Base-by-base conservation (phyloP, 306 rosid genomes). In the Quercus parvula region DNA sequence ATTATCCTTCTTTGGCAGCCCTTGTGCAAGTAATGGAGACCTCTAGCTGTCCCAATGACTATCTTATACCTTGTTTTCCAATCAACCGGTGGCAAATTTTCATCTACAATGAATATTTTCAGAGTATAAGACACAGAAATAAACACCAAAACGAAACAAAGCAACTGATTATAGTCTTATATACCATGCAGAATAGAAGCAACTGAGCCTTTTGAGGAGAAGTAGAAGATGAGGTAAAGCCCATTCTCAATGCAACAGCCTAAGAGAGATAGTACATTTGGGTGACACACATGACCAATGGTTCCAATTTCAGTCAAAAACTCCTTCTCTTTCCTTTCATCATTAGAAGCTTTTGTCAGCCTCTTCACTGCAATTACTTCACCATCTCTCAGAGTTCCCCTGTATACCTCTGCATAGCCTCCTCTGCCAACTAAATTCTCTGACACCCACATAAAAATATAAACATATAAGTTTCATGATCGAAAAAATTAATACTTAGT, bases 1-100 rank as follows among this genome's bases (percentile, higher is more conserved):
- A 94, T 94, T 54, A 94, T 96, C 85, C 99, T 91, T 61, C 98
- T 96, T 86, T 90, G 94, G 83, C 99, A 96, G 12, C 91, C 96
- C 74, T 86, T 91, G 74, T 96, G 99, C 88, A 96, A 84, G 82
- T 96, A 96, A 75, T 84, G 85, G 27, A 96, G 98, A 33, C 98
- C 99, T 74, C 88, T 87, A 15, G 94, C 94, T 5, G 96, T 88
- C 61, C 99, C 99, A 74, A 91, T 59, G 52, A 84, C 96, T 73
- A 93, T 96, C 82, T 91, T 89, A 54, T 87, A 81, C 87, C 97
- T 91, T 35, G 92, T 89, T 87, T 90, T 88, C 99, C 99, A 96
- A 56, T 96, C 98, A 82, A 96, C 19, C 14, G 92, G 87, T 12
- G 84, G 76, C 86, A 90, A 76, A 62, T 78, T 83, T 70, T 91